phyloP scores from a whole-genome alignment of 2,329 filamentous ascomycete genomes.

The Bipolaris sorokiniana region DNA sequence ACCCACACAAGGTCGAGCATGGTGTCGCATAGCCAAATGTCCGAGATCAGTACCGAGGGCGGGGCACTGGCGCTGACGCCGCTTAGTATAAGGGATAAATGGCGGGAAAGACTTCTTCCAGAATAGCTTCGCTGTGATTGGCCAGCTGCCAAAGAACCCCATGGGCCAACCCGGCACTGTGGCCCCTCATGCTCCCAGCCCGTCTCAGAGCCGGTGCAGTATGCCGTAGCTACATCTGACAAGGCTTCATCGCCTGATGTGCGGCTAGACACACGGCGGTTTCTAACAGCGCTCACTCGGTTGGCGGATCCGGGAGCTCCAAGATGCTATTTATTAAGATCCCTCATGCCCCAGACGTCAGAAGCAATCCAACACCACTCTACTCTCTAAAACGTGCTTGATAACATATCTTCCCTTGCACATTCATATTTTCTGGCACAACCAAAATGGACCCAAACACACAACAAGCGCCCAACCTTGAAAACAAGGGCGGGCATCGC shows the following conservation, averaged over 20 bases:
- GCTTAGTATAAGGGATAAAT: slow-evolving; percentile 21
- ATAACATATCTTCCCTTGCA: slow-evolving; percentile 1
- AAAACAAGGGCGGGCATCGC: slow-evolving; percentile 40
- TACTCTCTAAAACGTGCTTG: not conserved
- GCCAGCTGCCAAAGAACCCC: slow-evolving; percentile 51
- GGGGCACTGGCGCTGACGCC: slow-evolving; percentile 25
- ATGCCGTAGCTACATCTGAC: slow-evolving; percentile 25
- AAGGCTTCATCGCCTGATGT: slow-evolving; percentile 26
- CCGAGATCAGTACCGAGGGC: slow-evolving; percentile 27
- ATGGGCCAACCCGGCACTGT: slow-evolving; percentile 38
- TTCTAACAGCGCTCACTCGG: slow-evolving; percentile 28
- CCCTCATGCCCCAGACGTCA: slow-evolving; percentile 13
- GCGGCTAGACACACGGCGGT: slow-evolving; percentile 33
- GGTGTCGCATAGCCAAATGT: slow-evolving; percentile 20
- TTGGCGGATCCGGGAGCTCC: slow-evolving; percentile 14
- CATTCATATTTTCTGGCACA: not conserved
- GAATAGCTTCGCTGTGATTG: slow-evolving; percentile 57
- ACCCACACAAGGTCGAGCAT: slow-evolving; percentile 4
- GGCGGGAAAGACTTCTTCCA: slow-evolving; percentile 38
- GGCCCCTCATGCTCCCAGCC: slow-evolving; percentile 8
- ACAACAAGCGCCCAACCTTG: slow-evolving; percentile 30
- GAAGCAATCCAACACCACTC: not conserved
- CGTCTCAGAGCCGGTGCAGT: slow-evolving; percentile 23
- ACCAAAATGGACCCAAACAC: slow-evolving; percentile 25
- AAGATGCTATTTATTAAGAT: slow-evolving; percentile 27